Conservation (phyloP, 176 grass and related monocot genomes). For the Themeda triandra region DNA sequence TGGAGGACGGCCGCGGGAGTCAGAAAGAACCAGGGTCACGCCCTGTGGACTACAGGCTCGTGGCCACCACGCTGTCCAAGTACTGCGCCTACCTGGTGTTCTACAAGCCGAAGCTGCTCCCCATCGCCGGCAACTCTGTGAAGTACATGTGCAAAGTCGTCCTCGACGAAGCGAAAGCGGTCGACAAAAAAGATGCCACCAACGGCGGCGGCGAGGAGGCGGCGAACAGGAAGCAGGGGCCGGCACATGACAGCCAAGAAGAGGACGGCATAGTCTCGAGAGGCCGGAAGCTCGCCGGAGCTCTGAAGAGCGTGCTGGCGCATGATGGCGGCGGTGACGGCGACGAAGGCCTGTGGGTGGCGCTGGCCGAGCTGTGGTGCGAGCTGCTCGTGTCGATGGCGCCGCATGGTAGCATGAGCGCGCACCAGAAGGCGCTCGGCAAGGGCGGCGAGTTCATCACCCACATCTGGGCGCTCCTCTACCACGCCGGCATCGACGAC, state of each 20-base stretch:
- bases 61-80: constrained; percentile 25
- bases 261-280: neutral
- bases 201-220: no score
- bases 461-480: constrained; percentile 43
- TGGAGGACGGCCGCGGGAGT: neutral
- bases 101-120: constrained; percentile 39
- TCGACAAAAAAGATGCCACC: neutral
- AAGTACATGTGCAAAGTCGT: constrained; percentile 12
- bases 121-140: neutral
- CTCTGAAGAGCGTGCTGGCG: neutral
- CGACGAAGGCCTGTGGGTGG: neutral
- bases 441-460: constrained; percentile 51
- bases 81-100: constrained; percentile 46
- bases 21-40: no score
- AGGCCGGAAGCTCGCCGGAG: neutral
- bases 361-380: constrained; percentile 27
- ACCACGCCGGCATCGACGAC: constrained; percentile 27
- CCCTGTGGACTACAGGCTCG: neutral
- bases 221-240: neutral
- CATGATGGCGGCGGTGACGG: neutral
- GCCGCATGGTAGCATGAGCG: neutral
- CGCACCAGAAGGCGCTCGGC: constrained; percentile 24
- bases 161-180: neutral
- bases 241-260: neutral
- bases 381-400: constrained; percentile 25